Base-by-base conservation (phyloP, 2,329 filamentous ascomycete genomes). In the Fonsecaea multimorphosa region DNA sequence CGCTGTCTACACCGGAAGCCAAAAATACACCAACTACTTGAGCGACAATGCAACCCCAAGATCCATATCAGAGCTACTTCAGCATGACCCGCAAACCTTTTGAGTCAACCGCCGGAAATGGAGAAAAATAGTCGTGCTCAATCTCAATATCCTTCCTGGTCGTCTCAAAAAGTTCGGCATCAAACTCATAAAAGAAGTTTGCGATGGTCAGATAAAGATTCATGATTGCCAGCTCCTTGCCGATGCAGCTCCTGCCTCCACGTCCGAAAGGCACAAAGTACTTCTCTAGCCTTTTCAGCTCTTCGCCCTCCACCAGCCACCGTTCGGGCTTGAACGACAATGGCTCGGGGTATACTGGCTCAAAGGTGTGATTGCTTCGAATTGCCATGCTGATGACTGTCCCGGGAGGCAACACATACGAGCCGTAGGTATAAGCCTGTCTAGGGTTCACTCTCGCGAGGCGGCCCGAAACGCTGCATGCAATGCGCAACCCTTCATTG, bases 401-500 rank as follows among this genome's bases (percentile, higher is more conserved):
- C 12, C 68, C 66, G 0, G 69, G 63, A 16, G 72, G 71, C 11
- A 73, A 51, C 2, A 58, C 31, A 51, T 71, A 71, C 4, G 62
- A 51, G 11, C 61, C 44, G 64, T 71, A 70, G 5, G 51, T 58
- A 24, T 61, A 61, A 7, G 67, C 24, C 49, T 52, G 58, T 14
- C 58, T 61, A 27, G 62, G 70, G 36, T 70, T 65, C 11, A 70
- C 58, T 9, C 70, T 49, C 27, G 68, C 61, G 5, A 70, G 58
- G 49, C 68, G 60, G 7, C 77, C 77, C 2, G 73, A 72, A 7
- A 78, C 72, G 0, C 81, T 81, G 6, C 82, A 80, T 66, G 77
- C 79, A n/a, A 84, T 76, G 0, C 84, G 77, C 9, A 85, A 74
- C 0, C 79, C 80, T 70, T 86, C 84, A 56, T 80, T 79, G 31